Evolutionary conservation across 2,329 filamentous ascomycete species (phyloP).

Genomic region (Periconia sp.): DNA sequence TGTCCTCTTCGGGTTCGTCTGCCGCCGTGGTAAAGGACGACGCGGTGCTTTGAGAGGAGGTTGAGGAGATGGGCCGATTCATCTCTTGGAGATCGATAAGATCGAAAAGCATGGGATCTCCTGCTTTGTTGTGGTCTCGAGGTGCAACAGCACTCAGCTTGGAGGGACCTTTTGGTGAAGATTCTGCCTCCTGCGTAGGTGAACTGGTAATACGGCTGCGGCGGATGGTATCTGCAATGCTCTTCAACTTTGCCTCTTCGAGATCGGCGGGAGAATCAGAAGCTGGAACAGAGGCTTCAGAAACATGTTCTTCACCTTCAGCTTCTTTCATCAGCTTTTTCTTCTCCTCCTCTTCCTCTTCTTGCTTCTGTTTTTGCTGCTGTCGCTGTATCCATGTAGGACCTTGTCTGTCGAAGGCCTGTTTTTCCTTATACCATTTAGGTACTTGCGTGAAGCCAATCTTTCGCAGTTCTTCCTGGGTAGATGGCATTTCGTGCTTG

Average conservation of each 20-base stretch:
- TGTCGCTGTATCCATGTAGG: constrained; percentile 30
- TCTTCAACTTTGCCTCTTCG: background rate
- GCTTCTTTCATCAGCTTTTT: background rate
- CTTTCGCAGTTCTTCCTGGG: constrained; percentile 64
- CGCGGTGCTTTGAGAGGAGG: too few relatives aligned
- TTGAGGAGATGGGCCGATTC: too few relatives aligned
- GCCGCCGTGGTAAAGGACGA: too few relatives aligned
- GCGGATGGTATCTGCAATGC: too few relatives aligned
- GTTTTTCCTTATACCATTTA: constrained; percentile 58
- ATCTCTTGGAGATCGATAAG: too few relatives aligned
- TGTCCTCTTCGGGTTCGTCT: too few relatives aligned
- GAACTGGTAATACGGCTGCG: too few relatives aligned
- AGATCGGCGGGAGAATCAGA: background rate
- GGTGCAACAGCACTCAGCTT: too few relatives aligned
- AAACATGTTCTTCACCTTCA: background rate
- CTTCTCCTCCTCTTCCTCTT: background rate
- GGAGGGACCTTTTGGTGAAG: too few relatives aligned
- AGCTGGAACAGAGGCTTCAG: background rate
- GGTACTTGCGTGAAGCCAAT: constrained; percentile 66
- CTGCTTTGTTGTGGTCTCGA: too few relatives aligned
- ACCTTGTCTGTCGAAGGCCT: constrained; percentile 19
- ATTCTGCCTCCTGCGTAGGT: too few relatives aligned
- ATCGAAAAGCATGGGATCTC: too few relatives aligned
- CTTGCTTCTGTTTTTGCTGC: background rate
- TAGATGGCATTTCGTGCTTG: constrained; percentile 84